These are phyloP conservation scores for Parmelia sp. DNA, from an alignment of 495 filamentous ascomycete species.

Conservation along the genomic window DNA sequence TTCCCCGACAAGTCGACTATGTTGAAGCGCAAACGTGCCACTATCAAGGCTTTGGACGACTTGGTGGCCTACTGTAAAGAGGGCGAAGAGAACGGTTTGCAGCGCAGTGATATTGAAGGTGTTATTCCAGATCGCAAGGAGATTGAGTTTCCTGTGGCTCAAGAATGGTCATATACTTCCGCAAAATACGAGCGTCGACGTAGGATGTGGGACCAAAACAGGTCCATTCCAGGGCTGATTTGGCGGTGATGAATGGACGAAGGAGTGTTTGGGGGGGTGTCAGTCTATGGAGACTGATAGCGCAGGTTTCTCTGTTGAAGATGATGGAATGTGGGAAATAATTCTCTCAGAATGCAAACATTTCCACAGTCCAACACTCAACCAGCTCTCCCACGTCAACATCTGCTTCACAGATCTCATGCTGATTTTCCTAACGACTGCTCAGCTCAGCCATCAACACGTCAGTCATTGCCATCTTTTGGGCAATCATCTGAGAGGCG, in stretches of 20 bases:
- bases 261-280: background rate
- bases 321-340: no score
- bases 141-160: background rate
- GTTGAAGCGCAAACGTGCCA: background rate
- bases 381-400: no score
- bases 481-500: no score
- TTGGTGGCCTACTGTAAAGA: background rate
- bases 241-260: background rate
- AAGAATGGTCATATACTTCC: background rate
- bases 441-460: no score
- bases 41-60: background rate
- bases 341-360: no score
- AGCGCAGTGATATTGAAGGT: background rate
- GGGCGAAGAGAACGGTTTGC: background rate
- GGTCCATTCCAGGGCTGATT: background rate
- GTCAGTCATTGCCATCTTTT: no score
- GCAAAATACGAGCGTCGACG: background rate
- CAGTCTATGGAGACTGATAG: background rate
- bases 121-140: background rate
- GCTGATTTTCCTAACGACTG: no score
- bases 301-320: no score
- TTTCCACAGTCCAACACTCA: no score
- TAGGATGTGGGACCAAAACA: no score
- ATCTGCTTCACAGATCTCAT: no score
- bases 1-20: background rate